phyloP scores from a whole-genome alignment of 2,329 filamentous ascomycete genomes.

The Rasamsonia emersonii region DNA sequence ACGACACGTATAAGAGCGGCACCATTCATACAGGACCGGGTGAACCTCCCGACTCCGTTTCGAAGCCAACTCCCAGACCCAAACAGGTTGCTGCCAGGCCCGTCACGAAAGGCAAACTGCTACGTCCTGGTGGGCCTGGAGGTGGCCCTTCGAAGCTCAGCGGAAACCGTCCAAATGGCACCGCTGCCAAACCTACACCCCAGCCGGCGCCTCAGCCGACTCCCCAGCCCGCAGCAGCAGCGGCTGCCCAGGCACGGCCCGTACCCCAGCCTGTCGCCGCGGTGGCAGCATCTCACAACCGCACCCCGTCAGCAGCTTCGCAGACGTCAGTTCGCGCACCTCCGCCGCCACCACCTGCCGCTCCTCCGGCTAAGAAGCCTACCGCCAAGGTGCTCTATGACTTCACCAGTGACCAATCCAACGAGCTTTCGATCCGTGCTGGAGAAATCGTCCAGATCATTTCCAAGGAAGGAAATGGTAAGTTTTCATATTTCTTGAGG shows the following conservation, averaged over 20 bases:
- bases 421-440: slow-evolving; percentile 71
- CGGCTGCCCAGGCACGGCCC: slow-evolving; percentile 15
- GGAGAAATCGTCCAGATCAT: slow-evolving; percentile 80
- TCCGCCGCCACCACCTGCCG: slow-evolving; percentile 58
- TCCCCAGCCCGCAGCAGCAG: slow-evolving; percentile 19
- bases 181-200: slow-evolving; percentile 24
- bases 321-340: slow-evolving; percentile 42
- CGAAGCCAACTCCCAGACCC: slow-evolving; percentile 74
- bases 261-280: slow-evolving; percentile 25
- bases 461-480: slow-evolving; percentile 94
- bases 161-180: slow-evolving; percentile 32
- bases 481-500: slow-evolving; percentile 22
- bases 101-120: slow-evolving; percentile 86
- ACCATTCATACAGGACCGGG: slow-evolving; percentile 79
- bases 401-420: slow-evolving; percentile 73
- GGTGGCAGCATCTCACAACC: slow-evolving; percentile 40
- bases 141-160: slow-evolving; percentile 68
- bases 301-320: slow-evolving; percentile 49
- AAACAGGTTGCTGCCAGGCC: slow-evolving; percentile 81
- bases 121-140: slow-evolving; percentile 79
- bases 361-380: slow-evolving; percentile 57
- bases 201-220: slow-evolving; percentile 27
- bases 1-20: slow-evolving; percentile 89
- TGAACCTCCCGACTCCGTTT: slow-evolving; percentile 73
- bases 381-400: slow-evolving; percentile 89